Evolutionary conservation across 225 moss, liverwort and hornwort genomes (phyloP).

Genomic region (Takakia lepidozioides): DNA sequence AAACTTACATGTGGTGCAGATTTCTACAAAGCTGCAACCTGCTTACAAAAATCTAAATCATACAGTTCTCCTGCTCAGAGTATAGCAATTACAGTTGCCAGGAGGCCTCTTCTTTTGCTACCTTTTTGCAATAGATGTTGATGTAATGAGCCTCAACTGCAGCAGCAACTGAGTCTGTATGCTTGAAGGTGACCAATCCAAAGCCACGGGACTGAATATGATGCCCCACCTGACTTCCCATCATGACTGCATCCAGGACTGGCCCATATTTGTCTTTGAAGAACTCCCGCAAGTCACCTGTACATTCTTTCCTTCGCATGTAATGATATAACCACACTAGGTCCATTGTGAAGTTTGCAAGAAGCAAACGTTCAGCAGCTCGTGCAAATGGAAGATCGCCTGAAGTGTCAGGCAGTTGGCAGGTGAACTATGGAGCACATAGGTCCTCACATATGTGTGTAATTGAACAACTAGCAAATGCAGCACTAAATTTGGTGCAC

Average conservation of each 20-base stretch:
- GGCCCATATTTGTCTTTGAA: conserved; percentile 90
- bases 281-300: conserved; percentile 87
- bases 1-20: too few relatives aligned
- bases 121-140: conserved; percentile 94
- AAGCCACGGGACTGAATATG: conserved; percentile 96
- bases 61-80: too few relatives aligned
- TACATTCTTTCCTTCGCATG: too few relatives aligned
- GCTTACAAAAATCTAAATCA: too few relatives aligned
- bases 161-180: conserved; percentile 76
- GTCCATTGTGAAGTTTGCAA: too few relatives aligned
- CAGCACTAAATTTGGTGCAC: background rate
- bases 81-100: too few relatives aligned
- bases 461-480: background rate
- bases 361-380: too few relatives aligned
- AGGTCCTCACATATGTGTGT: background rate
- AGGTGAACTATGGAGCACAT: background rate
- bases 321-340: too few relatives aligned
- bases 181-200: conserved; percentile 93
- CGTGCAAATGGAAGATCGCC: too few relatives aligned
- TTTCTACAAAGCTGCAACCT: too few relatives aligned
- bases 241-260: conserved; percentile 84
- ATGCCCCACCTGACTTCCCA: conserved; percentile 82
- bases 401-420: too few relatives aligned
- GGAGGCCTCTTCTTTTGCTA: too few relatives aligned
- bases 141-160: conserved; percentile 92